Evolutionary conservation across 495 filamentous ascomycete genomes (phyloP), one percentile per base, ranked within the genome.

Genomic region (Durotheca rogersii): DNA sequence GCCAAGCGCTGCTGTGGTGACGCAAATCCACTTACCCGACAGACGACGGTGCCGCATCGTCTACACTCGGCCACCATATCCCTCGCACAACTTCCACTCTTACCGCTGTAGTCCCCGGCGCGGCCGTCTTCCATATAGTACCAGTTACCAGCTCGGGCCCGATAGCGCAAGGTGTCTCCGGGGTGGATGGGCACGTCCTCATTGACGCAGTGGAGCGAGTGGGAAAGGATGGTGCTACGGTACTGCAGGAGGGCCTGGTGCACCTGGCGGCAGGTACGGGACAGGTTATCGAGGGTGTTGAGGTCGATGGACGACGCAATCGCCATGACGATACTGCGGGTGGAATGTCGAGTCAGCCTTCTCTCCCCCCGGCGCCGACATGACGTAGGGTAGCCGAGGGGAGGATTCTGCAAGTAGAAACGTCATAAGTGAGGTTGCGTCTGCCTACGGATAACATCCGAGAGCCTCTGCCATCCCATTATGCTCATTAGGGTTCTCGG

Each of bases 31-130:
- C 81, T 67, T 72, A 94, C 89, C 61, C 90, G 77, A 61, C 90
- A 96, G 9, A 93, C 83, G 10, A 87, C 72, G 38, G 71, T 84
- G 5, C 78, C 81, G 67, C 90, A 96, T 19, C 84, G 75, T 16
- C 88, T 81, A 68, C 90, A 96, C 53, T 84, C 86, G 11, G 71
- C 78, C 3, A 96, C 90, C 81, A 93, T 77, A 66, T 96, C 90
- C 23, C 87, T 73, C 29, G 90, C 90, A 60, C 90, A 96, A 51
- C 75, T 75, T 9, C 85, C 80, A 15, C 87, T 70, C 65, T 86
- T 89, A 33, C 86, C 85, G 41, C 72, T 79, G 43, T 63, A 66
- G 10, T 51, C 47, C 14, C 58, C 55, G 16, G 54, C 53, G 25
- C 61, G 60, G 40, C 59, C 65, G 32, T 71, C 66, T 39, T 74